Percentiles rank a stretch among this genome's conserved stretches.
Evolutionary conservation across 257 asterid species (phyloP).

Genomic region (Solanum infundibuliforme): DNA sequence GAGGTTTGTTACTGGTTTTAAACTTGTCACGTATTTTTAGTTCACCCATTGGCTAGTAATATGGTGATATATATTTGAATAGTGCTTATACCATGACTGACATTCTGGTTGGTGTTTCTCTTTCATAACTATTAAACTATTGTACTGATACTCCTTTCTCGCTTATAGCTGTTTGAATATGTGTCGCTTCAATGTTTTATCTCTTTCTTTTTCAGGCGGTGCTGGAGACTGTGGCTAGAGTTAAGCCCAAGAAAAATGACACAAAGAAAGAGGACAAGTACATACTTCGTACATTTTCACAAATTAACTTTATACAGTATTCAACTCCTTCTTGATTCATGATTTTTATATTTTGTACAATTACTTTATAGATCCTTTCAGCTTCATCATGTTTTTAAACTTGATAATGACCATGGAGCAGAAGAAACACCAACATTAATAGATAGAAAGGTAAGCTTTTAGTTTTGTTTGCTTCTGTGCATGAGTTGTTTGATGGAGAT

Average conservation of each 20-base stretch:
- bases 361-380: constrained; percentile 53
- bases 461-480: background rate
- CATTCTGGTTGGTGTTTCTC: background rate
- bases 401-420: constrained; percentile 94
- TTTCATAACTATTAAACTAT: background rate
- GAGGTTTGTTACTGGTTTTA: background rate
- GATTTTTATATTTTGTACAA: constrained; percentile 1
- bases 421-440: constrained; percentile 96
- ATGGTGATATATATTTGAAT: background rate
- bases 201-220: constrained; percentile 62
- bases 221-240: constrained; percentile 97
- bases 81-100: background rate
- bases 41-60: background rate
- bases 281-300: constrained; percentile 4
- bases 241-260: constrained; percentile 91
- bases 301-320: background rate
- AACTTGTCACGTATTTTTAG: background rate
- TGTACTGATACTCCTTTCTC: background rate
- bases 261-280: constrained; percentile 92
- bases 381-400: constrained; percentile 78
- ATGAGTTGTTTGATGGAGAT: background rate
- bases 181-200: constrained; percentile 5
- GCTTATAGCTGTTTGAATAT: constrained; percentile 3
- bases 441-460: constrained; percentile 71
- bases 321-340: constrained; percentile 4